Conservation (phyloP, 306 rosid genomes). For the Hippophae tibetana region DNA sequence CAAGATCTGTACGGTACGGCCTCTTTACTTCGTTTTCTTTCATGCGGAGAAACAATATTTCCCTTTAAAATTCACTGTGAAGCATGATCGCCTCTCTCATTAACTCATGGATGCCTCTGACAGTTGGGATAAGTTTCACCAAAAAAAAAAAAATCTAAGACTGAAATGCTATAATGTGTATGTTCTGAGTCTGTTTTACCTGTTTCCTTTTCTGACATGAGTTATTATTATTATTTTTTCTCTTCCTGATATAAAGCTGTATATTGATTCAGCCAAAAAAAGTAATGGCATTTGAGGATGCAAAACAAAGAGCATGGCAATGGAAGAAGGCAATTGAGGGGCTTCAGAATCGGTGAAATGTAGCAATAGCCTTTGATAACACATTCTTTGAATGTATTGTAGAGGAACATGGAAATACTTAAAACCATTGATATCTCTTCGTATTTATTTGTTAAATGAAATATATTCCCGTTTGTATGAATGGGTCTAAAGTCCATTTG, state of each 20-base stretch:
- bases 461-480: too few relatives aligned
- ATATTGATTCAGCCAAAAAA: slow-evolving; percentile 64
- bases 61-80: not conserved
- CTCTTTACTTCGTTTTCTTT: slow-evolving; percentile 7
- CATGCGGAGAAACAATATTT: not conserved
- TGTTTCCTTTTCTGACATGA: too few relatives aligned
- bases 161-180: too few relatives aligned
- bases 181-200: too few relatives aligned
- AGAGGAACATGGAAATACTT: slow-evolving; percentile 33
- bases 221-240: too few relatives aligned
- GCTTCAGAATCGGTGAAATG: slow-evolving; percentile 83
- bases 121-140: too few relatives aligned
- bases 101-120: slow-evolving; percentile 37
- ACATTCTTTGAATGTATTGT: slow-evolving; percentile 13
- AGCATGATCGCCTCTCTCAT: slow-evolving; percentile 7
- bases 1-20: slow-evolving; percentile 87
- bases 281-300: slow-evolving; percentile 77
- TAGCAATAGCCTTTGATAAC: slow-evolving; percentile 10
- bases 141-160: too few relatives aligned
- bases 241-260: too few relatives aligned
- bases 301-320: slow-evolving; percentile 87
- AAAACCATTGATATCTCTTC: slow-evolving; percentile 15
- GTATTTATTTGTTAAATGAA: slow-evolving; percentile 3
- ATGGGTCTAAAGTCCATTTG: too few relatives aligned
- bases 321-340: slow-evolving; percentile 99